phyloP scores from a whole-genome alignment of 148 eudicot species.

The Rhododendron henanense region DNA sequence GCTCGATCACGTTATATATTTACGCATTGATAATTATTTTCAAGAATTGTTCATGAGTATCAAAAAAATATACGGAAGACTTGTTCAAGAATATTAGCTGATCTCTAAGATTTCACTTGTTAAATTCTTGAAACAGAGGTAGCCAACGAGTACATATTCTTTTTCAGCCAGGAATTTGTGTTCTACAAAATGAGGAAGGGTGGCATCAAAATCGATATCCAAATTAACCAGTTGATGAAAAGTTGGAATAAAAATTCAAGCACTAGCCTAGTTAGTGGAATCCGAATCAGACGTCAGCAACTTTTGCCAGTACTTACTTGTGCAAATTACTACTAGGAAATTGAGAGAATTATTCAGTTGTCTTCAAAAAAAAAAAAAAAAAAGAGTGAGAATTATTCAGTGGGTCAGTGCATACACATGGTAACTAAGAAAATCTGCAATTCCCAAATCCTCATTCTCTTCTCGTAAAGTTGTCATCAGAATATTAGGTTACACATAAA shows the following conservation, averaged over 20 bases:
- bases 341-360: background rate
- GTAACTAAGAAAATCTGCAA: background rate
- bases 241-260: background rate
- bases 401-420: background rate
- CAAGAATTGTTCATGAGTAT: too few relatives aligned
- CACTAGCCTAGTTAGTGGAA: slow-evolving; percentile 16
- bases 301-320: background rate
- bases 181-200: background rate
- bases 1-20: too few relatives aligned
- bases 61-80: too few relatives aligned
- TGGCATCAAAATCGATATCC: background rate
- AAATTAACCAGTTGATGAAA: background rate
- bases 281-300: slow-evolving; percentile 19
- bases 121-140: background rate
- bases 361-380: too few relatives aligned
- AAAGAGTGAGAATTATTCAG: background rate
- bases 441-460: slow-evolving; percentile 10
- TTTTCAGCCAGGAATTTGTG: background rate
- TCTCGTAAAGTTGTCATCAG: slow-evolving; percentile 1
- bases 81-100: background rate
- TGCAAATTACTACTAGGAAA: background rate
- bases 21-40: too few relatives aligned
- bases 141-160: background rate
- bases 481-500: slow-evolving; percentile 14
- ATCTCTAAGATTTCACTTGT: background rate